Evolutionary conservation across 257 asterid genomes (phyloP), one percentile per base, ranked within the genome.

Genomic region (Hygrophila difformis): DNA sequence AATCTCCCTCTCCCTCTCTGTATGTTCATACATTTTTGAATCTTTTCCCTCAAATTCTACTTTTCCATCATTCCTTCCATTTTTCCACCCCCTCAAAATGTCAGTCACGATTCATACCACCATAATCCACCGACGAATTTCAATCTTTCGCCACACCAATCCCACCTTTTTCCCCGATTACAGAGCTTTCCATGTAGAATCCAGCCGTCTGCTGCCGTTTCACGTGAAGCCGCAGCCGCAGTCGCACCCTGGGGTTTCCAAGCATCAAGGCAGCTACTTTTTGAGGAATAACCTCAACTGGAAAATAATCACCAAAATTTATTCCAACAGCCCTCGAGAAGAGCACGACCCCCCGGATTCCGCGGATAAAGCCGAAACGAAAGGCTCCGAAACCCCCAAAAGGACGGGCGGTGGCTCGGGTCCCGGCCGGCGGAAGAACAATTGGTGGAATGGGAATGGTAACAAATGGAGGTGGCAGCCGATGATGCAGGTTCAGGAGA

Each of bases 391-490:
- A 29, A 69, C 50, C 44, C 75, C 82, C 18, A 70, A 64, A 39
- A 62, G 65, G 18, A 5, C 31, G 7, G 31, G 31, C 7, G 8
- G 7, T 5, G 31, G 31, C 31, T 50, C 78, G 47, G 72, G 79
- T 48, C 60, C 97, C 12, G 65, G 74, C 40, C 60, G 77, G 62
- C 76, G 69, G 78, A 84, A 79, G 64, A 78, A 75, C 55, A 76
- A 65, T 33, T 79, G 81, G 91, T 82, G 92, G 92, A 63, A 64
- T 61, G 56, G 40, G 18, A 54, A 26, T 19, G 49, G 66, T 26
- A 74, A 64, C 45, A 77, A 69, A 46, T 85, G 95, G 98, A 68
- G 57, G 59, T 86, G 95, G 95, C 82, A 86, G 36, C 99, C 95
- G 12, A 74, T 91, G 34, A 60, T 86, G 44, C 94, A 78, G 48